These are phyloP conservation scores for Glarea lozoyensis DNA, from an alignment of 495 filamentous ascomycete species.

Conservation along the genomic window DNA sequence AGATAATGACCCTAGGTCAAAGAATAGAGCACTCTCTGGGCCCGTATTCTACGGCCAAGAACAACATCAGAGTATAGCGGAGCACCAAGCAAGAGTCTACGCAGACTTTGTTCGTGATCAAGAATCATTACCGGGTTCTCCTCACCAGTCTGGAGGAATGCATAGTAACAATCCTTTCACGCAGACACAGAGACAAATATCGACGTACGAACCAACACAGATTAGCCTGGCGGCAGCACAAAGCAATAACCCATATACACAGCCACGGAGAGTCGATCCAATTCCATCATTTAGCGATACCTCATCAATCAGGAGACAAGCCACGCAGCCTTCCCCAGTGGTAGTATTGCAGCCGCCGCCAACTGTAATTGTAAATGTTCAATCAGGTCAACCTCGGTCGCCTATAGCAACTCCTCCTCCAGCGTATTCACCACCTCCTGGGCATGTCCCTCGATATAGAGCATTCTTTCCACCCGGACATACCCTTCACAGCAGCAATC, in stretches of 20 bases:
- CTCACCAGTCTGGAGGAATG: no score
- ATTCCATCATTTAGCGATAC: constrained; percentile 2
- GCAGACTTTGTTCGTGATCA: no score
- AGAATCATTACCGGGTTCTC: no score
- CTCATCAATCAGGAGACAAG: constrained; percentile 2
- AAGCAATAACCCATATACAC: constrained; percentile 29
- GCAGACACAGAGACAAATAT: no score
- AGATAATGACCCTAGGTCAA: no score
- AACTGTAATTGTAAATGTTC: background rate
- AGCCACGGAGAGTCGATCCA: constrained; percentile 9
- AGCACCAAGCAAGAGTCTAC: no score
- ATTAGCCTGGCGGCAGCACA: no score
- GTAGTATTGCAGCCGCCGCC: constrained; percentile 5
- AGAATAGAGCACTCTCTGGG: no score
- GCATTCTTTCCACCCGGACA: constrained; percentile 21
- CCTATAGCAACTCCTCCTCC: constrained; percentile 16
- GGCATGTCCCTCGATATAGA: constrained; percentile 12
- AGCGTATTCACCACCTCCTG: constrained; percentile 24
- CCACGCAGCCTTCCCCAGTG: constrained; percentile 1
- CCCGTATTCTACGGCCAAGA: no score
- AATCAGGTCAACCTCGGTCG: background rate
- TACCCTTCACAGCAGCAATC: constrained; percentile 7
- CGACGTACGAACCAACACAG: no score
- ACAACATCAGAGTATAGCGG: no score
- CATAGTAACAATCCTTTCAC: no score